These are phyloP conservation scores for Hypocrella siamensis DNA, from an alignment of 2,329 filamentous ascomycete species.

Conservation along the genomic window DNA sequence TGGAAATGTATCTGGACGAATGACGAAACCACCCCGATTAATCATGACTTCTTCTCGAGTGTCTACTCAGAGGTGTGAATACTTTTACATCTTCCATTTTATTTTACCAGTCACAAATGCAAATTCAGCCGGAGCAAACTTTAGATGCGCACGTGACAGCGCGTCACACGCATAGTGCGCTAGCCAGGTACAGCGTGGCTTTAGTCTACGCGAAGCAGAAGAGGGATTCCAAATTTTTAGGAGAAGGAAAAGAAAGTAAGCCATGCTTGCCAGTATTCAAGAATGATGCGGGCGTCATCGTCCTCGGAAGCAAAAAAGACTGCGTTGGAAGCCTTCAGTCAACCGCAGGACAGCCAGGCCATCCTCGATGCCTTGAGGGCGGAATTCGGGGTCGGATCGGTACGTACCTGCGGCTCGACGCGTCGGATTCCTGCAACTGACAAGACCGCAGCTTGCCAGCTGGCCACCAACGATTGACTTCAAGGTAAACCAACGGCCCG, in stretches of 20 bases:
- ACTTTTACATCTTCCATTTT: too few relatives aligned
- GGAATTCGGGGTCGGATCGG: conserved; percentile 21
- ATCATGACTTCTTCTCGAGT: too few relatives aligned
- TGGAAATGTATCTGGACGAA: too few relatives aligned
- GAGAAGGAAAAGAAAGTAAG: too few relatives aligned
- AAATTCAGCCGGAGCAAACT: not conserved
- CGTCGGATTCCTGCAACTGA: too few relatives aligned
- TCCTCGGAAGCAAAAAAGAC: conserved; percentile 10
- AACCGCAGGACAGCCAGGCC: conserved; percentile 29
- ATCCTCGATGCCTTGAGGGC: conserved; percentile 21
- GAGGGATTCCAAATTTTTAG: not conserved
- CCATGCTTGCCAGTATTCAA: conserved; percentile 7
- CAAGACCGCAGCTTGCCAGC: too few relatives aligned
- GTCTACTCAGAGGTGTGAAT: too few relatives aligned
- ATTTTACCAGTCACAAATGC: too few relatives aligned
- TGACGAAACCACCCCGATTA: too few relatives aligned
- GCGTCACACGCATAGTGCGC: conserved; percentile 10
- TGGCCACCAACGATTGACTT: too few relatives aligned
- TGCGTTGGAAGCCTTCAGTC: conserved; percentile 14
- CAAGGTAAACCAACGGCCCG: too few relatives aligned
- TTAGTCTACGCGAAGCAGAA: not conserved
- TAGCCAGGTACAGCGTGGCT: not conserved
- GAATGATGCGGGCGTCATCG: conserved; percentile 11
- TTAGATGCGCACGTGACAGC: conserved; percentile 11
- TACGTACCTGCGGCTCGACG: conserved; percentile 16